Evolutionary conservation across 805 yeast species (phyloP).

Genomic region (Blastobotrys attinorum): DNA sequence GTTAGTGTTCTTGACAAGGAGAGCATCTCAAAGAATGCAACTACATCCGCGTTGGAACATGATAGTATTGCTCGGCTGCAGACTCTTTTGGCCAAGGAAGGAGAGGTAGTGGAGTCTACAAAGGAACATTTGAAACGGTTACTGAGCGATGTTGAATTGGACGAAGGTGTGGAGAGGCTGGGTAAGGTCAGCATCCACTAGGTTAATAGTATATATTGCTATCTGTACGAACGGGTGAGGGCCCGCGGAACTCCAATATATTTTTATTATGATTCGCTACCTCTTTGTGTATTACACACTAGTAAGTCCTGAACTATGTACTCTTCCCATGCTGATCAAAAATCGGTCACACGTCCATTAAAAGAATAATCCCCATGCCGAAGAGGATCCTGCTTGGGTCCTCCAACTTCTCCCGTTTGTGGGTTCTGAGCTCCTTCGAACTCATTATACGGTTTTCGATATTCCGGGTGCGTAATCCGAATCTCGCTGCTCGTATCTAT

Average conservation of each 20-base stretch:
- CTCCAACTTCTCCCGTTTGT: slow-evolving; percentile 88
- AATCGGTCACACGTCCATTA: slow-evolving; percentile 95
- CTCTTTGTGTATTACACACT: no score
- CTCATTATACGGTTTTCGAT: slow-evolving; percentile 77
- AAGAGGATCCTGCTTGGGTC: slow-evolving; percentile 95
- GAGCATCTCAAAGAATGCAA: background rate
- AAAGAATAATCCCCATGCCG: slow-evolving; percentile 89
- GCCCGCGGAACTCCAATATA: background rate
- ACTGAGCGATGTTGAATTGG: background rate
- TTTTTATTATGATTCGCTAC: no score
- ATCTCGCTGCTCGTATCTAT: slow-evolving; percentile 33
- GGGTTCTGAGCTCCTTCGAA: slow-evolving; percentile 95
- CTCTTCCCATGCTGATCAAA: no score
- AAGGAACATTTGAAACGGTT: background rate
- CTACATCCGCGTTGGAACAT: background rate
- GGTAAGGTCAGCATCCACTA: background rate
- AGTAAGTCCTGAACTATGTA: no score
- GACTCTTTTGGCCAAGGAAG: slow-evolving; percentile 9
- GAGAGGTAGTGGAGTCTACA: slow-evolving; percentile 7
- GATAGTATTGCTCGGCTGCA: slow-evolving; percentile 6
- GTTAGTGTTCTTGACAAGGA: background rate
- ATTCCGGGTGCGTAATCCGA: slow-evolving; percentile 50
- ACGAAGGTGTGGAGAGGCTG: background rate
- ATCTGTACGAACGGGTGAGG: no score
- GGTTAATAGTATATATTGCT: background rate